These are phyloP conservation scores for Typha latifolia DNA, from an alignment of 176 grass and related monocot genomes.

Conservation along the genomic window DNA sequence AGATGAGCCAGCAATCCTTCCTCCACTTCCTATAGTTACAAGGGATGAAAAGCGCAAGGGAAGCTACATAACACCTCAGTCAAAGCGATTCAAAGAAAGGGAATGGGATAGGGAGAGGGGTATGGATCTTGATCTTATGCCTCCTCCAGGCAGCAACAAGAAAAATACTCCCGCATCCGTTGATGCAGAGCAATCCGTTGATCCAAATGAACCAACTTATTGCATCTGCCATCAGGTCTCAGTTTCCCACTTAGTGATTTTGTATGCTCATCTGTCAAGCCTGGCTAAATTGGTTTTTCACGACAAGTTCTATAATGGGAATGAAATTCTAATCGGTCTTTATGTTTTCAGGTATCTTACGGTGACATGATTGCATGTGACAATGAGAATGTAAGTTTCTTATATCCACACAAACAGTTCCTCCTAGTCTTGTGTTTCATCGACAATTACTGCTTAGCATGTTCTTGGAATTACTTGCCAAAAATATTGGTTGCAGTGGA, in stretches of 20 bases:
- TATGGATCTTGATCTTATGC: conserved; percentile 93
- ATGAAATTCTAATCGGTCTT: neutral
- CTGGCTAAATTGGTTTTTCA: neutral
- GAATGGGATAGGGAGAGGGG: conserved; percentile 82
- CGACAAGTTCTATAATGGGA: neutral
- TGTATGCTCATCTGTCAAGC: conserved; percentile 6
- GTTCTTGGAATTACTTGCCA: neutral
- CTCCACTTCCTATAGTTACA: conserved; percentile 38
- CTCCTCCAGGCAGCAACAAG: conserved; percentile 88
- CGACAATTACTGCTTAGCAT: neutral
- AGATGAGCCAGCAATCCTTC: conserved; percentile 70
- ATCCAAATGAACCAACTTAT: conserved; percentile 94
- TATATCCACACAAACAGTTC: neutral
- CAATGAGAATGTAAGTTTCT: conserved; percentile 87
- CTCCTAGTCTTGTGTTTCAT: neutral
- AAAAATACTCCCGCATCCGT: conserved; percentile 48
- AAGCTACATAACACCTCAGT: conserved; percentile 62
- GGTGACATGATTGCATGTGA: conserved; percentile 99
- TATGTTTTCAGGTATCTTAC: conserved; percentile 68
- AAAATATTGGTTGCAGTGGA: no score
- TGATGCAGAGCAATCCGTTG: conserved; percentile 71
- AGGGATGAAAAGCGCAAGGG: conserved; percentile 70
- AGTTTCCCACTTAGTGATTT: neutral
- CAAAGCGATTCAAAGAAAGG: conserved; percentile 73
- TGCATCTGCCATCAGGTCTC: conserved; percentile 97